Percentiles rank a stretch among this genome's conserved stretches.
These are phyloP conservation scores for Jacaranda copaia DNA, from an alignment of 257 asterid species.

Conservation along the genomic window DNA sequence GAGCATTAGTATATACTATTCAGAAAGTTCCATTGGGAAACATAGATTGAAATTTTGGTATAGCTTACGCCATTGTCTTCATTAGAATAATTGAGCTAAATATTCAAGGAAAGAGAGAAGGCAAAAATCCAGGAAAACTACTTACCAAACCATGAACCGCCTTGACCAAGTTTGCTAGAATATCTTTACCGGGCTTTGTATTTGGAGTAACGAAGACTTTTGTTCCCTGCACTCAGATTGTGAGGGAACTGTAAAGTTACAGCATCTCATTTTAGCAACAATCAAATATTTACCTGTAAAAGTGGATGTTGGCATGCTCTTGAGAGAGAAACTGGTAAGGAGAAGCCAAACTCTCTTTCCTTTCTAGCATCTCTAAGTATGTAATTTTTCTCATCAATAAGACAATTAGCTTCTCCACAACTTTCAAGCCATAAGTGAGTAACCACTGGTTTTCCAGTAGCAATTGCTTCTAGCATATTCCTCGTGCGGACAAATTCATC, in stretches of 20 bases:
- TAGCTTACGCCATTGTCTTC: neutral
- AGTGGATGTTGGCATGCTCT: slow-evolving; percentile 83
- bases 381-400: slow-evolving; percentile 80
- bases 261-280: slow-evolving; percentile 26
- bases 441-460: slow-evolving; percentile 89
- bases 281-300: slow-evolving; percentile 61
- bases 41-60: neutral
- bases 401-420: slow-evolving; percentile 85
- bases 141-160: slow-evolving; percentile 92
- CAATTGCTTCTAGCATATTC: slow-evolving; percentile 97
- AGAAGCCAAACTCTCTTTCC: slow-evolving; percentile 89
- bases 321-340: slow-evolving; percentile 80
- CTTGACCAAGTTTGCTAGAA: slow-evolving; percentile 74
- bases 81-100: neutral
- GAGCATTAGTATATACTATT: slow-evolving; percentile 27
- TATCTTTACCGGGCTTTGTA: slow-evolving; percentile 92
- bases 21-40: slow-evolving; percentile 4
- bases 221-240: slow-evolving; percentile 70
- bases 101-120: slow-evolving; percentile 19
- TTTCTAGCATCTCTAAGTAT: slow-evolving; percentile 83
- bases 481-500: slow-evolving; percentile 93
- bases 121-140: slow-evolving; percentile 16
- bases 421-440: slow-evolving; percentile 89
- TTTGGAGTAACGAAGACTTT: slow-evolving; percentile 85
- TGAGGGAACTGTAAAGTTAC: slow-evolving; percentile 34